phyloP scores from a whole-genome alignment of 352 stramenopile species.

The Thalassiosira mediterranea region DNA sequence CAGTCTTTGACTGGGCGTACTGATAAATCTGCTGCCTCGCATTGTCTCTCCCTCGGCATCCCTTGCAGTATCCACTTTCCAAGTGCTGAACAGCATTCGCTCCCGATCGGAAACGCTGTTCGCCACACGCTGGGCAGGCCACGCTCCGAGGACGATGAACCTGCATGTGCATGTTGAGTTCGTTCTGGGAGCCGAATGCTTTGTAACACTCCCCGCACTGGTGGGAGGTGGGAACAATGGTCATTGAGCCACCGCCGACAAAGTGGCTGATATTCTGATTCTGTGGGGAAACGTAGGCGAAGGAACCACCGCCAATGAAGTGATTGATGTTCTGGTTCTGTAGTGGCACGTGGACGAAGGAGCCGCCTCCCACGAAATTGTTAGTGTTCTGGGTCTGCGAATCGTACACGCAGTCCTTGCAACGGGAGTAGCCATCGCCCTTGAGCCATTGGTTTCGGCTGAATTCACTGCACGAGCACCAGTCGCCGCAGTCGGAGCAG shows the following conservation, averaged over 20 bases:
- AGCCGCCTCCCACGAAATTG: too few relatives aligned
- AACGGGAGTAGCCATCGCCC: slow-evolving; percentile 54
- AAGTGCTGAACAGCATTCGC: slow-evolving; percentile 70
- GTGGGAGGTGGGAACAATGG: neutral
- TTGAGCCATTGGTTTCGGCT: slow-evolving; percentile 68
- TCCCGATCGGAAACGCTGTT: slow-evolving; percentile 47
- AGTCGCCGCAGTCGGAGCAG: slow-evolving; percentile 49
- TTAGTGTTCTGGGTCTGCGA: neutral
- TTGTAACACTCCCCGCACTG: slow-evolving; percentile 47
- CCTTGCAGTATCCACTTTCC: slow-evolving; percentile 59
- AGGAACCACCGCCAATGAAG: too few relatives aligned
- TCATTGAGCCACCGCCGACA: too few relatives aligned
- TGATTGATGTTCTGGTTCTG: too few relatives aligned
- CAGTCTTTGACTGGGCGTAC: slow-evolving; percentile 29
- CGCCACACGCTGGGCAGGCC: slow-evolving; percentile 59
- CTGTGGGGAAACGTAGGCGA: too few relatives aligned
- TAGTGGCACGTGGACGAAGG: too few relatives aligned
- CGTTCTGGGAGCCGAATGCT: slow-evolving; percentile 50
- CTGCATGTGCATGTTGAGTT: slow-evolving; percentile 72
- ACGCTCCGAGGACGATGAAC: slow-evolving; percentile 60
- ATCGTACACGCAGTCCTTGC: slow-evolving; percentile 49
- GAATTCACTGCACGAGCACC: slow-evolving; percentile 28
- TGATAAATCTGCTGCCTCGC: slow-evolving; percentile 64
- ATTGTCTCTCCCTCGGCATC: slow-evolving; percentile 51
- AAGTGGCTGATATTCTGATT: too few relatives aligned